Base-by-base conservation (phyloP, 2,329 filamentous ascomycete species). In the Aspergillus quadrilineatus region DNA sequence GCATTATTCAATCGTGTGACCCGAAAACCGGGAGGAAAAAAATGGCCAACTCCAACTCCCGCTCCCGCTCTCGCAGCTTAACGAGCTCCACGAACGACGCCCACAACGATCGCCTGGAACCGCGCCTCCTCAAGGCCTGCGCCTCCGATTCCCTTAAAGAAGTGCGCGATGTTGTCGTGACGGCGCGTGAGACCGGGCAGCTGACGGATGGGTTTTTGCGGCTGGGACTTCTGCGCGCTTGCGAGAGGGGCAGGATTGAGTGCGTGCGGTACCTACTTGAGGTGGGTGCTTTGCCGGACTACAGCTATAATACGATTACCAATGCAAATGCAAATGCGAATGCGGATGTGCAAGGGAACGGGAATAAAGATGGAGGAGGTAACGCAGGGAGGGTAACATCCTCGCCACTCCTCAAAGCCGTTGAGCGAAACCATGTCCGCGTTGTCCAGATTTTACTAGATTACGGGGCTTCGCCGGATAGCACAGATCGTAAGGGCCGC, bases 401-500 rank as follows among this genome's bases (percentile, higher is more conserved):
- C 4, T 70, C 73, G 8, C 73, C 74, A 6, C 61, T 77, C 1
- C 65, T 74, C 26, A 68, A 71, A 22, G 73, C 74, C 26, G 73
- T 75, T 7, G 72, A 75, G 60, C 69, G 67, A 15, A 70, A 75
- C 30, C 70, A 75, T 53, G 69, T 73, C 7, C 74, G 76, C 6
- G 17, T 80, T 6, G 69, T 80, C 41, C 69, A 70, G 56, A 61
- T 82, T 46, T 67, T 82, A 12, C 67, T 74, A 4, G 71, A 73
- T 32, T 61, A 69, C 37, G 69, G 71, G 8, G 70, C 69, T 1
- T 65, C 65, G 17, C 63, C 66, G 4, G 69, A 73, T 49, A 65
- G 58, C n/a, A 48, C 58, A 15, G 80, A 83, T 64, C 75, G 78
- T 48, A 79, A 77, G 55, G 74, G 75, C 4, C 67, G 75, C 14